These are phyloP conservation scores for Penicillium taxi DNA, from an alignment of 495 filamentous ascomycete genomes.

Conservation along the genomic window DNA sequence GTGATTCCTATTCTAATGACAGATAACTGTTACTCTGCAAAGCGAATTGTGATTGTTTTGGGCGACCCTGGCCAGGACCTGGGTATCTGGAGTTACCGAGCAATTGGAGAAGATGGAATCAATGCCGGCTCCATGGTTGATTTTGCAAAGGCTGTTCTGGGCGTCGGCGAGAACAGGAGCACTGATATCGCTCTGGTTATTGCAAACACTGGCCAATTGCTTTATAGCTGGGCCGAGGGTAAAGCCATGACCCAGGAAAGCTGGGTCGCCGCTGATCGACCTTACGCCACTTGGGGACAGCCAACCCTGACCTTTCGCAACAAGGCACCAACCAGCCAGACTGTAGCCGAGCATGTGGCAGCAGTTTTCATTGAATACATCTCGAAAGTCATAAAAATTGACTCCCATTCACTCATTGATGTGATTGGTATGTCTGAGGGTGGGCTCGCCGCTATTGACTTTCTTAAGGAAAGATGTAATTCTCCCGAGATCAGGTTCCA, in stretches of 20 bases:
- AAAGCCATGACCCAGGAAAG: slow-evolving; percentile 46
- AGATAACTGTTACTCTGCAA: slow-evolving; percentile 43
- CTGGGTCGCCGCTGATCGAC: slow-evolving; percentile 47
- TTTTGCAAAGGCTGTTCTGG: slow-evolving; percentile 47
- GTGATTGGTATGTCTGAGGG: slow-evolving; percentile 57
- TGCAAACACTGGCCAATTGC: slow-evolving; percentile 62
- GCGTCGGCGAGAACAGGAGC: background rate
- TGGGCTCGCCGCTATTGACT: slow-evolving; percentile 44
- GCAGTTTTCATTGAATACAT: slow-evolving; percentile 61
- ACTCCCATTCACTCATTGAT: slow-evolving; percentile 46
- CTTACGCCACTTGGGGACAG: slow-evolving; percentile 41
- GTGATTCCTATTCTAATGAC: slow-evolving; percentile 62
- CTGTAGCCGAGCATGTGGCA: slow-evolving; percentile 47
- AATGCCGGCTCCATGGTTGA: slow-evolving; percentile 56
- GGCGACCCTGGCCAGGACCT: slow-evolving; percentile 64
- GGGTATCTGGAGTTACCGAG: slow-evolving; percentile 64
- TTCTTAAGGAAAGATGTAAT: slow-evolving; percentile 51
- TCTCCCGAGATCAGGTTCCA: too few relatives aligned
- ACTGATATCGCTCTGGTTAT: slow-evolving; percentile 46
- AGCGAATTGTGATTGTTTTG: slow-evolving; percentile 69
- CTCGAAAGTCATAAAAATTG: slow-evolving; percentile 46
- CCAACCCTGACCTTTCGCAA: slow-evolving; percentile 38
- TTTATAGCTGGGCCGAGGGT: slow-evolving; percentile 55
- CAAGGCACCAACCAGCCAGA: slow-evolving; percentile 46
- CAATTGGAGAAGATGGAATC: slow-evolving; percentile 51